Evolutionary conservation across 1,139 yeast species (phyloP).

Genomic region (Protomyces gravidus): DNA sequence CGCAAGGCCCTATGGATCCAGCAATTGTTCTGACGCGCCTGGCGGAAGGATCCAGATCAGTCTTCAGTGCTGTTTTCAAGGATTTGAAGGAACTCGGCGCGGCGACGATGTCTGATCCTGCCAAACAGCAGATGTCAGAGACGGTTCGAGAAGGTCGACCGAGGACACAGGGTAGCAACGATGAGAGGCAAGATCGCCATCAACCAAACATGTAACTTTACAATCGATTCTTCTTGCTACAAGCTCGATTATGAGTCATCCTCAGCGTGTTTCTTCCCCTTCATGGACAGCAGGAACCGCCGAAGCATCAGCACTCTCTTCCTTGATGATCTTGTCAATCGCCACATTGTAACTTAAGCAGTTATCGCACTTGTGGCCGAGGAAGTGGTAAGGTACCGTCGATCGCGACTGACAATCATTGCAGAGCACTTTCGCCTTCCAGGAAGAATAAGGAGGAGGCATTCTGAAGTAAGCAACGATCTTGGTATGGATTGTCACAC

Average conservation of each 20-base stretch:
- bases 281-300: too few relatives aligned
- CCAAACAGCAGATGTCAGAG: too few relatives aligned
- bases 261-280: too few relatives aligned
- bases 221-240: too few relatives aligned
- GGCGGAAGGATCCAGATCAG: neutral
- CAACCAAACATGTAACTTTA: too few relatives aligned
- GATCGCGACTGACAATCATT: conserved; percentile 87
- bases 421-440: conserved; percentile 77
- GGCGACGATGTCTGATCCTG: neutral
- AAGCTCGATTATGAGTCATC: too few relatives aligned
- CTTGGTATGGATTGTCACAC: too few relatives aligned
- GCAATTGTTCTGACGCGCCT: neutral
- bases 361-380: conserved; percentile 67
- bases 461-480: neutral
- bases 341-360: conserved; percentile 22
- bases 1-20: neutral
- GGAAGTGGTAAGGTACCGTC: conserved; percentile 68
- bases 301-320: neutral
- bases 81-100: neutral
- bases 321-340: neutral
- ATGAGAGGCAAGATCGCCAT: too few relatives aligned
- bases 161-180: too few relatives aligned
- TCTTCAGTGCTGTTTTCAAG: neutral
- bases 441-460: conserved; percentile 47
- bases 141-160: too few relatives aligned